A percentile compares a stretch with the other conserved stretches of the same genome.
These are phyloP conservation scores for Rhizophagus sp. DNA, from an alignment of 192 early-diverging fungal genomes.

Conservation along the genomic window DNA sequence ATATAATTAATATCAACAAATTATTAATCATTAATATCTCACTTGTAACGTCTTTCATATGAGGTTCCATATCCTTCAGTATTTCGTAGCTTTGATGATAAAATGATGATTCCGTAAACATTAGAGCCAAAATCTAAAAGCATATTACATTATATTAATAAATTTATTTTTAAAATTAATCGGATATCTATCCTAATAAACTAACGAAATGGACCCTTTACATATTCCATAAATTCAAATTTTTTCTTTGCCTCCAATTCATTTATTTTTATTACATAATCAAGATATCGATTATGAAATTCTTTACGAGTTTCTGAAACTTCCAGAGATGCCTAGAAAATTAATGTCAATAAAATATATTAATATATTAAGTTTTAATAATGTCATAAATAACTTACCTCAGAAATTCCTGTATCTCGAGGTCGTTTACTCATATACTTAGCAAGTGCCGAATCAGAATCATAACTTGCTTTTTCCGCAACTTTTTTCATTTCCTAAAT, in stretches of 20 bases:
- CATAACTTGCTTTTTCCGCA: conserved; percentile 63
- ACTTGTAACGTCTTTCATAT: conserved; percentile 76
- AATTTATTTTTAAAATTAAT: background rate
- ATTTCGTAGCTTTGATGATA: conserved; percentile 83
- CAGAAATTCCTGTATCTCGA: conserved; percentile 55
- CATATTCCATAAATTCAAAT: conserved; percentile 73
- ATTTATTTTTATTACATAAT: conserved; percentile 71
- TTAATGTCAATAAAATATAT: conserved; percentile 1
- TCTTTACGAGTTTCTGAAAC: conserved; percentile 63
- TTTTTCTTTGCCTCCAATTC: conserved; percentile 71
- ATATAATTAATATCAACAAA: background rate
- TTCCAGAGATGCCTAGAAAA: conserved; percentile 52
- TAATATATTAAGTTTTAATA: background rate
- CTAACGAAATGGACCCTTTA: conserved; percentile 35
- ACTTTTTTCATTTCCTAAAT: conserved; percentile 57
- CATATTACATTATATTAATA: background rate
- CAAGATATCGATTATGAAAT: conserved; percentile 61
- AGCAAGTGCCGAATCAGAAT: conserved; percentile 55
- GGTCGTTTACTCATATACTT: conserved; percentile 64
- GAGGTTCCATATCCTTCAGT: conserved; percentile 76
- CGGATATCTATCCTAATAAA: background rate
- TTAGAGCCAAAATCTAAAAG: conserved; percentile 66
- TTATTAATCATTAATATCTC: background rate
- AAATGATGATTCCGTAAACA: conserved; percentile 83
- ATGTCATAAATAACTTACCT: conserved; percentile 47